Evolutionary conservation across 352 stramenopile species (phyloP), one percentile per base, ranked within the genome.

Genomic region (Phytophthora fragariae): DNA sequence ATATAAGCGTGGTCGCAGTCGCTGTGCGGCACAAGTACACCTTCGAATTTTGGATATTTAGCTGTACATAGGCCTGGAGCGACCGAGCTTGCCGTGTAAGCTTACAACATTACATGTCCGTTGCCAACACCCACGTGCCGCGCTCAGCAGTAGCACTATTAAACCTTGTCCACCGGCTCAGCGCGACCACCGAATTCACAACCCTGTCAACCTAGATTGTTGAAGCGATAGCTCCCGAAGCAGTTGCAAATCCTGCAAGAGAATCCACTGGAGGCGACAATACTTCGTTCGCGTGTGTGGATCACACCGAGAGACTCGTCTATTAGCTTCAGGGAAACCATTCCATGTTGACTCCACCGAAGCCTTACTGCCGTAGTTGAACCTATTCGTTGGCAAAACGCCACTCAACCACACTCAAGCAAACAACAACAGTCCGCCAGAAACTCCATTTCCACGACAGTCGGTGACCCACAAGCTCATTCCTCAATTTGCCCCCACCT

Each of bases 401-500:
- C 39, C 39, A 46, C 4, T 31, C 27, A 57, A 9, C 17, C 37
- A n/a, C 41, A 17, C 11, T 3, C 39, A n/a, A 46, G 12, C 12
- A 15, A 14, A n/a, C 39, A 2, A 9, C 39, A 17, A 31, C 27
- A 31, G 27, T 7, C 27, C 8, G 0, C 37, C 37, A 9, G 39
- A 46, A 15, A 17, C 12, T 46, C 39, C 12, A 46, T 46, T 46
- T 46, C 39, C 14, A 46, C 5, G 12, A 8, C 39, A 46, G 12
- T 46, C 12, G 3, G 10, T 44, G 37, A 11, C 17, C 37, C 9
- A 44, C 24, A 39, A 37, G 12, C n/a, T 71, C 69, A 76, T 53
- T 76, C 57, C 24, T 37, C 68, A 68, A 75, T 71, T 60, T 19
- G 31, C 50, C 33, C 57, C 21, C 35, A 14, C 19, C 41, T 10